Evolutionary conservation across 176 grass and related monocot species (phyloP).

Genomic region (Raddia guianensis): DNA sequence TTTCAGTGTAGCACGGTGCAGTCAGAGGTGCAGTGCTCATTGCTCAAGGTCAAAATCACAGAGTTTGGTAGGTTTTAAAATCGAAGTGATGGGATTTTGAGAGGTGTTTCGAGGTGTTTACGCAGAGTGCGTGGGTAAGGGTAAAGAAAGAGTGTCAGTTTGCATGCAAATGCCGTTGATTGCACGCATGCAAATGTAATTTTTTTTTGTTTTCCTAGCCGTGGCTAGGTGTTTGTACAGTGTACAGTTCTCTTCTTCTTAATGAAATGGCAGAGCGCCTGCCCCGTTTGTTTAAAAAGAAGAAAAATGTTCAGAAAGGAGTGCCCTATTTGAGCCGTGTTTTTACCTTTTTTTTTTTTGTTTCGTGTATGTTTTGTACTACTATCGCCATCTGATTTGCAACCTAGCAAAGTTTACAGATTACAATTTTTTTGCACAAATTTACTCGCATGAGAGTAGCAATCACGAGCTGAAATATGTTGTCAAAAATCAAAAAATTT

Average conservation of each 20-base stretch:
- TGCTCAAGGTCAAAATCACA: not conserved
- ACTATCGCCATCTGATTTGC: not conserved
- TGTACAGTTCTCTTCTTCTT: too few relatives aligned
- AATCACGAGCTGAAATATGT: not conserved
- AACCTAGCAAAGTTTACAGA: not conserved
- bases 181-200: too few relatives aligned
- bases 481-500: not conserved
- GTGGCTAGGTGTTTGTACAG: too few relatives aligned
- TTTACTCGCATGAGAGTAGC: not conserved
- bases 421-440: not conserved
- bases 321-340: not conserved
- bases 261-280: too few relatives aligned
- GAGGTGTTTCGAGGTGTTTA: not conserved
- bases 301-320: too few relatives aligned
- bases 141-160: slow-evolving; percentile 12
- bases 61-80: not conserved
- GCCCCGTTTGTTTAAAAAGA: too few relatives aligned
- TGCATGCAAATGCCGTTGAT: slow-evolving; percentile 26
- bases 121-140: not conserved
- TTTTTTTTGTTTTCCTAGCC: too few relatives aligned
- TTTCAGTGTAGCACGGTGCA: not conserved
- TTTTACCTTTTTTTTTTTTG: not conserved
- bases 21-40: not conserved
- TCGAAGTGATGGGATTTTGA: not conserved
- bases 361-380: not conserved